Percentiles rank a stretch among this genome's conserved stretches.
Conservation (phyloP, 768 basidiomycete genomes). For the Amanita pseudoporphyria region DNA sequence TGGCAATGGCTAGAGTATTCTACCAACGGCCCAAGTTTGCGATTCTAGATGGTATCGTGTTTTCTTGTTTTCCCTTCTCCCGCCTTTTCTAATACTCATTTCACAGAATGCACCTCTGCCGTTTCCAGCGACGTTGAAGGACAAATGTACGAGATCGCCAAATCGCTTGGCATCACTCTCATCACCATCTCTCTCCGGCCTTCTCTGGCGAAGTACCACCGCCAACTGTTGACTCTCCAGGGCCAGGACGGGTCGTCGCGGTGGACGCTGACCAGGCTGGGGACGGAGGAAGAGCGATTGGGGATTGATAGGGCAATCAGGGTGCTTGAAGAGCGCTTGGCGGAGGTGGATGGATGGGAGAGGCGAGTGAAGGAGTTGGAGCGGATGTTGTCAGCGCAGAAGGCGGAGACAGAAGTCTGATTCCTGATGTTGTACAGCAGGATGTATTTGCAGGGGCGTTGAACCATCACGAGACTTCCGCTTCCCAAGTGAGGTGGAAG, state of each 20-base stretch:
- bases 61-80: background rate
- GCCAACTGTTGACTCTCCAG: conserved; percentile 67
- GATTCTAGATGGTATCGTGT: conserved; percentile 67
- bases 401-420: conserved; percentile 12
- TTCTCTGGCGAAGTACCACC: conserved; percentile 83
- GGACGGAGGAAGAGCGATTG: conserved; percentile 65
- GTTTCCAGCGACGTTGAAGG: conserved; percentile 96
- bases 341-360: conserved; percentile 71
- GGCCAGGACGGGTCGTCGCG: conserved; percentile 55
- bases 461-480: too few species aligned
- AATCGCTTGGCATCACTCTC: conserved; percentile 80
- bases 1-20: conserved; percentile 90
- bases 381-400: conserved; percentile 38
- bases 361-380: conserved; percentile 55
- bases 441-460: too few species aligned
- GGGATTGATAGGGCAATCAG: conserved; percentile 70
- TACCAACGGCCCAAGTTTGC: conserved; percentile 81
- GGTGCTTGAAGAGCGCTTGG: conserved; percentile 52
- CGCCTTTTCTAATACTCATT: conserved; percentile 2
- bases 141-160: conserved; percentile 89
- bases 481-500: too few species aligned
- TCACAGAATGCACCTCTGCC: conserved; percentile 84
- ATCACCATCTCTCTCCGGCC: conserved; percentile 90
- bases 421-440: too few species aligned
- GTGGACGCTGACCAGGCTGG: conserved; percentile 66